Percentiles rank a stretch among this genome's conserved stretches.
Evolutionary conservation across 2,329 filamentous ascomycete genomes (phyloP).

Genomic region (Dissoconium aciculare): DNA sequence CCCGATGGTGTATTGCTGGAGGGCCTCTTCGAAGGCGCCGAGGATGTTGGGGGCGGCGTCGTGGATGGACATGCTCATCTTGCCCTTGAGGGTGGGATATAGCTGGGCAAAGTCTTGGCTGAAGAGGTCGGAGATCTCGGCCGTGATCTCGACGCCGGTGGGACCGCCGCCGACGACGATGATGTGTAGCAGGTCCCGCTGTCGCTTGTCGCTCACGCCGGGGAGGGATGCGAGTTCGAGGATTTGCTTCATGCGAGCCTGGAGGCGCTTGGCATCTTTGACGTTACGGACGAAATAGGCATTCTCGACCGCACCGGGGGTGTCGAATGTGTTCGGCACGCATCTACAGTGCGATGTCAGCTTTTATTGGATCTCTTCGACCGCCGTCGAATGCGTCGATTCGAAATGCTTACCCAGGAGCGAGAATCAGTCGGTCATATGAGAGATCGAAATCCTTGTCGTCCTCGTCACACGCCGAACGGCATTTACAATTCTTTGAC

Average conservation of each 20-base stretch:
- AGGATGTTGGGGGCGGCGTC: slow-evolving; percentile 21
- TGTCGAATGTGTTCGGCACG: slow-evolving; percentile 11
- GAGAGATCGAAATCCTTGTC: slow-evolving; percentile 24
- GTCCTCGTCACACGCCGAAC: slow-evolving; percentile 22
- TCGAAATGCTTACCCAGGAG: slow-evolving; percentile 26
- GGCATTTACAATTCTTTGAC: slow-evolving; percentile 22
- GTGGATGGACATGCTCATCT: slow-evolving; percentile 29
- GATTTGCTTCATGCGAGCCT: slow-evolving; percentile 23
- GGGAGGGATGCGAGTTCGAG: slow-evolving; percentile 26
- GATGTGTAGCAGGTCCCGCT: slow-evolving; percentile 25
- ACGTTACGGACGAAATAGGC: slow-evolving; percentile 13
- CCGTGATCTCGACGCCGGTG: slow-evolving; percentile 30
- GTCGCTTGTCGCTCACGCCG: slow-evolving; percentile 16
- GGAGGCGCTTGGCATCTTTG: slow-evolving; percentile 15
- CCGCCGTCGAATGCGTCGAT: no score
- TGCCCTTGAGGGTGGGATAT: slow-evolving; percentile 28
- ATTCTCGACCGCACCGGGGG: slow-evolving; percentile 12
- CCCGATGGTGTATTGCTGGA: slow-evolving; percentile 30
- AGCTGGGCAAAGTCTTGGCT: slow-evolving; percentile 25
- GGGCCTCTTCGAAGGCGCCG: slow-evolving; percentile 25
- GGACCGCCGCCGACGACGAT: slow-evolving; percentile 31
- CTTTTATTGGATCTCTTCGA: not conserved
- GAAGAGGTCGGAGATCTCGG: slow-evolving; percentile 31
- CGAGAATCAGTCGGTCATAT: slow-evolving; percentile 29
- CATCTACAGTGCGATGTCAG: slow-evolving; percentile 3